Conservation (phyloP, 176 grass and related monocot species). For the Tuctoria greenei region DNA sequence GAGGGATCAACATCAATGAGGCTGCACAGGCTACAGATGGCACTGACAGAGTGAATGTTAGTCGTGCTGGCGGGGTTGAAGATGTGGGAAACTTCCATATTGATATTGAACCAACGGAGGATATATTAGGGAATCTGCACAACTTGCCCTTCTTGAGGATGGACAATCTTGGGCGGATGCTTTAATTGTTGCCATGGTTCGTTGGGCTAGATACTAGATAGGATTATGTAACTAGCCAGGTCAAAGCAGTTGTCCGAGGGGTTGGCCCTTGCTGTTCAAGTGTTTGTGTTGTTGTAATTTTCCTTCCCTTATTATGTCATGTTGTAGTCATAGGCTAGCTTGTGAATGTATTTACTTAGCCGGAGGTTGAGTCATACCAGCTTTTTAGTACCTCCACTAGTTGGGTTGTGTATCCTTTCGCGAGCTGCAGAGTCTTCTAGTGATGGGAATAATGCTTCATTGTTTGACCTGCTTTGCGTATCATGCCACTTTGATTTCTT, state of each 20-base stretch:
- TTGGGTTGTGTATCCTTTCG: conserved; percentile 13
- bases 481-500: conserved; percentile 21
- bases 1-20: conserved; percentile 86
- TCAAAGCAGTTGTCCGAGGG: conserved; percentile 35
- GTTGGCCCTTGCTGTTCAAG: conserved; percentile 26
- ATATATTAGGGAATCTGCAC: conserved; percentile 75
- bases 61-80: conserved; percentile 25
- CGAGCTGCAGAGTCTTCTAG: conserved; percentile 7
- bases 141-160: conserved; percentile 63
- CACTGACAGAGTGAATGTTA: conserved; percentile 31
- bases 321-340: conserved; percentile 25
- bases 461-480: conserved; percentile 22
- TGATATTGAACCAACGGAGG: conserved; percentile 62
- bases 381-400: conserved; percentile 32
- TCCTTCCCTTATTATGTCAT: conserved; percentile 14
- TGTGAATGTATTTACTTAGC: conserved; percentile 30
- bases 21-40: conserved; percentile 60
- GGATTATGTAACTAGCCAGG: conserved; percentile 30
- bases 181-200: conserved; percentile 17
- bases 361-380: not conserved
- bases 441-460: conserved; percentile 35
- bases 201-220: not conserved
- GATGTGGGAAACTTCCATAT: conserved; percentile 64
- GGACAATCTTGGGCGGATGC: conserved; percentile 52
- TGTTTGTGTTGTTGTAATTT: conserved; percentile 8